Evolutionary conservation across 2,329 filamentous ascomycete species (phyloP).

Genomic region (Leptographium wingfieldii): DNA sequence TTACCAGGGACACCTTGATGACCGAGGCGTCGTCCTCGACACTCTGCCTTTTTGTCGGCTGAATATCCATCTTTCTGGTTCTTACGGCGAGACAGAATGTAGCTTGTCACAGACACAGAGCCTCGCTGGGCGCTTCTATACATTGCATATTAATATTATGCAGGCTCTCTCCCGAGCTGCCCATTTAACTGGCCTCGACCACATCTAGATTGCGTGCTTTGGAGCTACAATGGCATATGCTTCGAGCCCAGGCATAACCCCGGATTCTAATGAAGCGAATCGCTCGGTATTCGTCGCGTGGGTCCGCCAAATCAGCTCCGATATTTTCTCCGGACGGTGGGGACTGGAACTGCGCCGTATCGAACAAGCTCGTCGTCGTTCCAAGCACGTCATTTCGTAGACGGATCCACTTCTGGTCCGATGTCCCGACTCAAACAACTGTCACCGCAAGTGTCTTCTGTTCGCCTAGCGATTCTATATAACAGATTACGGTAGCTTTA

Average conservation of each 20-base stretch:
- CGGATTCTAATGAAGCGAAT: background rate
- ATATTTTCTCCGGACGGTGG: slow-evolving; percentile 33
- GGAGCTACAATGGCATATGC: background rate
- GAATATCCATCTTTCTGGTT: background rate
- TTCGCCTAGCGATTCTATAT: background rate
- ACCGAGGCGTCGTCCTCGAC: slow-evolving; percentile 18
- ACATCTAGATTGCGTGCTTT: background rate
- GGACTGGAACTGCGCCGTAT: background rate
- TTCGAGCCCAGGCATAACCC: background rate
- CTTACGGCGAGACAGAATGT: background rate
- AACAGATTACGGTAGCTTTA: background rate
- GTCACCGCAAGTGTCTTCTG: background rate
- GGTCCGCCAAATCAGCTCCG: slow-evolving; percentile 30
- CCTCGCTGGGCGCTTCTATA: background rate
- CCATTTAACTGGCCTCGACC: background rate
- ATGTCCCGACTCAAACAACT: background rate
- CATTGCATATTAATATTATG: background rate
- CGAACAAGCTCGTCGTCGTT: background rate
- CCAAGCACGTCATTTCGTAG: background rate
- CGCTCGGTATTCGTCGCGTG: background rate
- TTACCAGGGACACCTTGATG: background rate
- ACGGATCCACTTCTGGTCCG: background rate
- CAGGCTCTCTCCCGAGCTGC: background rate
- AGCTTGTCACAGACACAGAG: background rate
- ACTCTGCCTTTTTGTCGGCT: background rate